phyloP scores from a whole-genome alignment of 208 protist genomes.

The Borovskyia barvae region DNA sequence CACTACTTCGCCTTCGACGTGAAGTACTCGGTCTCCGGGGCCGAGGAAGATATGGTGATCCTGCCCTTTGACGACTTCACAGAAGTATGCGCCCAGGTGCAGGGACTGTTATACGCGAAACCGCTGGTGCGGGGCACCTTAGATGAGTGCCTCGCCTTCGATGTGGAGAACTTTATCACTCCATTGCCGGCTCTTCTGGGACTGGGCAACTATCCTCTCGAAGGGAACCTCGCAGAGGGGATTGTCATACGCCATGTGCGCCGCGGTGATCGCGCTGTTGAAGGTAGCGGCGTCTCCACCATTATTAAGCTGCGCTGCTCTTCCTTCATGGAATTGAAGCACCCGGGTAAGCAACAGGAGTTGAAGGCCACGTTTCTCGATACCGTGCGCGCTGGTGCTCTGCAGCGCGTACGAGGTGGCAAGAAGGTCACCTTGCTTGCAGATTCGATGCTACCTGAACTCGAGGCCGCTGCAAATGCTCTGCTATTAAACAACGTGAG shows the following conservation, averaged over 20 bases:
- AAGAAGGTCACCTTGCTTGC: constrained; percentile 65
- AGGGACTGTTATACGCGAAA: constrained; percentile 68
- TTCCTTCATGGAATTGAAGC: constrained; percentile 88
- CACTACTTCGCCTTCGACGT: constrained; percentile 88
- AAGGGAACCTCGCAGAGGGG: constrained; percentile 89
- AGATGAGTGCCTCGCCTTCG: constrained; percentile 82
- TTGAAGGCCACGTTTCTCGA: constrained; percentile 86
- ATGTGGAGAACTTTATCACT: constrained; percentile 86
- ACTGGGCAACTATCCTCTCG: constrained; percentile 84
- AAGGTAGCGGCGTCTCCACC: constrained; percentile 72
- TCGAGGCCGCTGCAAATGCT: constrained; percentile 79
- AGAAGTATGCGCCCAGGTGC: constrained; percentile 69
- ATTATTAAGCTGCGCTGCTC: constrained; percentile 88
- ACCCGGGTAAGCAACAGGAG: constrained; percentile 89
- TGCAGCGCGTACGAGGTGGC: constrained; percentile 47
- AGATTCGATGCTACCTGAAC: constrained; percentile 77
- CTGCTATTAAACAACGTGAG: constrained; percentile 85
- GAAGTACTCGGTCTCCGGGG: constrained; percentile 80
- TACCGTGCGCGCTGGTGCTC: constrained; percentile 73
- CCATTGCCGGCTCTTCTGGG: constrained; percentile 80
- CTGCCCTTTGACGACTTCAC: constrained; percentile 81
- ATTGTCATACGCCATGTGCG: constrained; percentile 83
- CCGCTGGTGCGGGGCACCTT: constrained; percentile 80
- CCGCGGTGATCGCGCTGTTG: constrained; percentile 62
- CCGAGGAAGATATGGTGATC: constrained; percentile 72